Conservation (phyloP, 305 asterid genomes). For the Caryopteris hybrid region DNA sequence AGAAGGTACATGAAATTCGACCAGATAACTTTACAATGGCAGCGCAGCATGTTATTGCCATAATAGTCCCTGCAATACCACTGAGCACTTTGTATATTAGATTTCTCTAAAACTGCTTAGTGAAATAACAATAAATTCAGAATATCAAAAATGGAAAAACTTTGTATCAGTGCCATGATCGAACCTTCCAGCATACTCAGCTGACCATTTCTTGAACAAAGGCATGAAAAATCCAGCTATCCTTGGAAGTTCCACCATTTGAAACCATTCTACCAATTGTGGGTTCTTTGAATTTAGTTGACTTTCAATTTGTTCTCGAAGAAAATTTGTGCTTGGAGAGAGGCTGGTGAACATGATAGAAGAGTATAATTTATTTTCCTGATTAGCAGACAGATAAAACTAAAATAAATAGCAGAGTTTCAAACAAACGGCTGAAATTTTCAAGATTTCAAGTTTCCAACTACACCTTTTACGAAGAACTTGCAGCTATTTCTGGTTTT, state of each 20-base stretch:
- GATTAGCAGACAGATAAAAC: slow-evolving; percentile 14
- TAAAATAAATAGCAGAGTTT: background rate
- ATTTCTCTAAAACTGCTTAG: slow-evolving; percentile 10
- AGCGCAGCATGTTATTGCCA: slow-evolving; percentile 69
- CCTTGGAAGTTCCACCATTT: slow-evolving; percentile 51
- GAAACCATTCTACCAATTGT: slow-evolving; percentile 61
- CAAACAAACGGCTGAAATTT: background rate
- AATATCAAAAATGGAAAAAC: background rate
- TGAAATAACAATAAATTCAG: background rate
- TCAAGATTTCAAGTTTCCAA: background rate
- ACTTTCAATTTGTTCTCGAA: slow-evolving; percentile 45
- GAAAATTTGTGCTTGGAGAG: slow-evolving; percentile 43
- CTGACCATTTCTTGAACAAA: slow-evolving; percentile 72
- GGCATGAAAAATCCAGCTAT: slow-evolving; percentile 70
- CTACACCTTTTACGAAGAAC: background rate
- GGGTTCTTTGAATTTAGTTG: slow-evolving; percentile 46
- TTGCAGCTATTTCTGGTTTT: background rate
- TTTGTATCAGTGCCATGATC: background rate
- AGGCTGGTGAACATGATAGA: slow-evolving; percentile 42
- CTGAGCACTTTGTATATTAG: slow-evolving; percentile 43
- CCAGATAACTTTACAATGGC: slow-evolving; percentile 50
- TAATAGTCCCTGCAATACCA: slow-evolving; percentile 80
- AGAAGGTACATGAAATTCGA: slow-evolving; percentile 38
- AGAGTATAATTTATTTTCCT: slow-evolving; percentile 14
- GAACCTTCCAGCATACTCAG: slow-evolving; percentile 82